A percentile compares a stretch with the other conserved stretches of the same genome.
These are phyloP conservation scores for Ophiosphaerella korrae DNA, from an alignment of 2,329 filamentous ascomycete genomes.

Conservation along the genomic window DNA sequence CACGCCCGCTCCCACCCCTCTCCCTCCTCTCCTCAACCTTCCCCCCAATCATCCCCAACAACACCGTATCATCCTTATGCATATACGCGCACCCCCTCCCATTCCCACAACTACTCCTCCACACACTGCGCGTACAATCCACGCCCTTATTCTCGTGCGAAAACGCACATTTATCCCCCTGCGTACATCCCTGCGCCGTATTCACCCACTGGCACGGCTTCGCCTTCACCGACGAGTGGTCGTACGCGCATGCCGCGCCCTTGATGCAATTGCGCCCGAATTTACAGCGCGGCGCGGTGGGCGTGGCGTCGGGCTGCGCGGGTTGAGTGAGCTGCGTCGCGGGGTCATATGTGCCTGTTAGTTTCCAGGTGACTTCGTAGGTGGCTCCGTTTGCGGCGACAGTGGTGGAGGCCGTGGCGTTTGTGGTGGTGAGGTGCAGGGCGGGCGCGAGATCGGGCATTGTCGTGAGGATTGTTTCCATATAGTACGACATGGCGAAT, in stretches of 20 bases:
- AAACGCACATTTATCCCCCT: conserved; percentile 2
- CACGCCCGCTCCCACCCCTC: too few species aligned
- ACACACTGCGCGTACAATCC: conserved; percentile 1
- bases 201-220: conserved; percentile 9
- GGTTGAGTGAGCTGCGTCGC: background rate
- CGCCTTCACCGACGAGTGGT: background rate
- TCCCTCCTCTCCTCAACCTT: too few species aligned
- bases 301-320: background rate
- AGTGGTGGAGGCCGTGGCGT: background rate
- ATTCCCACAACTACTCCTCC: background rate
- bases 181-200: conserved; percentile 2
- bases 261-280: conserved; percentile 7
- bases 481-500: background rate
- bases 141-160: conserved; percentile 4
- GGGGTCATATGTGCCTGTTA: background rate
- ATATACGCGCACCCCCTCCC: conserved; percentile 3
- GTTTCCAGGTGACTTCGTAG: conserved; percentile 1
- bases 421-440: background rate
- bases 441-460: background rate
- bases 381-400: background rate
- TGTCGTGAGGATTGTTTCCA: background rate
- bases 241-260: background rate
- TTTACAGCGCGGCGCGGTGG: conserved; percentile 2
- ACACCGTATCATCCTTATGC: conserved; percentile 5
- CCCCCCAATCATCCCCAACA: background rate